phyloP scores from a whole-genome alignment of 805 yeast genomes.

The Teunomyces gatunensis region DNA sequence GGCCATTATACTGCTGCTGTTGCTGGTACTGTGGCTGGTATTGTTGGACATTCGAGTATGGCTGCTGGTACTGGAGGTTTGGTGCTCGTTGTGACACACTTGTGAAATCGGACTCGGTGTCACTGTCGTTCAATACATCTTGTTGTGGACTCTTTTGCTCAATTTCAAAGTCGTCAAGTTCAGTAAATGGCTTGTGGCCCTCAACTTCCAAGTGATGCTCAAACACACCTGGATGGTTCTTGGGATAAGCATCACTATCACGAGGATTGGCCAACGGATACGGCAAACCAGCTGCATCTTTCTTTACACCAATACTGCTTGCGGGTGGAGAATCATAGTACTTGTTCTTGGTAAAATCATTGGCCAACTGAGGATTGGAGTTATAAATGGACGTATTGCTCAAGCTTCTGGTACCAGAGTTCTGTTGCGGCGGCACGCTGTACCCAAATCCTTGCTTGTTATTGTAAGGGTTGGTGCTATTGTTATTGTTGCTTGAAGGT shows the following conservation, averaged over 20 bases:
- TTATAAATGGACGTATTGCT: conserved; percentile 26
- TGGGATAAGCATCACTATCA: conserved; percentile 7
- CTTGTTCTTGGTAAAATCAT: conserved; percentile 27
- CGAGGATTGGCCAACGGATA: conserved; percentile 18
- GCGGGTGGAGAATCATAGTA: conserved; percentile 4
- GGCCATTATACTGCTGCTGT: conserved; percentile 12
- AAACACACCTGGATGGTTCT: conserved; percentile 29
- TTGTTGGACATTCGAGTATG: conserved; percentile 10
- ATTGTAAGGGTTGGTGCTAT: neutral
- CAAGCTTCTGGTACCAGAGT: conserved; percentile 7
- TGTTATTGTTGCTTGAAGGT: conserved; percentile 1
- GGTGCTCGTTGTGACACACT: conserved; percentile 76
- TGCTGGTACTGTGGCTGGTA: conserved; percentile 15
- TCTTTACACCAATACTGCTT: conserved; percentile 25
- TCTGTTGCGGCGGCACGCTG: conserved; percentile 2
- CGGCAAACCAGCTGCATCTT: conserved; percentile 18
- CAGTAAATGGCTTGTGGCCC: conserved; percentile 46
- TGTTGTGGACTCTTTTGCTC: conserved; percentile 19
- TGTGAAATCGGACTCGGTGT: conserved; percentile 64
- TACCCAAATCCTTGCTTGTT: neutral
- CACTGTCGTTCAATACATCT: conserved; percentile 25
- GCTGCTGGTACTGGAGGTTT: conserved; percentile 48
- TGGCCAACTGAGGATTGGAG: conserved; percentile 30
- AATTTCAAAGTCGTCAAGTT: conserved; percentile 25
- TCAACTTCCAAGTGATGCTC: conserved; percentile 46